Evolutionary conservation across 176 grass and related monocot genomes (phyloP).

Genomic region (Bonia amplexicaulis): DNA sequence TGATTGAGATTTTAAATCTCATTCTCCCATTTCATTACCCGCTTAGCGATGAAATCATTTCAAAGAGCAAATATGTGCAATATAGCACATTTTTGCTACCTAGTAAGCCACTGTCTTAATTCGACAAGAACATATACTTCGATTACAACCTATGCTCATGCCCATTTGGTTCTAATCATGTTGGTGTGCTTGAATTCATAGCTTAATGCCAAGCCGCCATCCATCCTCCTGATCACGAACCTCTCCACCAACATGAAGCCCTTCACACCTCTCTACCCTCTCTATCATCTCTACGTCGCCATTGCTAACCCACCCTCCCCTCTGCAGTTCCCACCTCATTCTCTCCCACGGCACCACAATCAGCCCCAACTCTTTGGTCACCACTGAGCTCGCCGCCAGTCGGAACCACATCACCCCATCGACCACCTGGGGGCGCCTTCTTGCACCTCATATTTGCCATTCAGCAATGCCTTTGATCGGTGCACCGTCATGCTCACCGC

Average conservation of each 20-base stretch:
- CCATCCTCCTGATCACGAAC: constrained; percentile 36
- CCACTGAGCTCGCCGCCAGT: background rate
- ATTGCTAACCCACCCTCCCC: constrained; percentile 16
- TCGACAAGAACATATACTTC: background rate
- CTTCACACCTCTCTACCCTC: background rate
- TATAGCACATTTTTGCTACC: too few species aligned
- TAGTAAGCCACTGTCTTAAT: background rate
- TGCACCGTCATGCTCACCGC: background rate
- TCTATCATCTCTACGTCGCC: background rate
- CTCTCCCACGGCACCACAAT: constrained; percentile 39
- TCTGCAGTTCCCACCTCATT: constrained; percentile 36
- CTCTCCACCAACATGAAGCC: constrained; percentile 34
- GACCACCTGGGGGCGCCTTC: background rate
- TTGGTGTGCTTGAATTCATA: constrained; percentile 39
- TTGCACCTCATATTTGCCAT: background rate
- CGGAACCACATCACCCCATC: background rate
- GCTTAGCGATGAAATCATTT: too few species aligned
- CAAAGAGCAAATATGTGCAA: too few species aligned
- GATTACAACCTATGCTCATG: background rate
- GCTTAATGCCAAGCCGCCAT: constrained; percentile 24
- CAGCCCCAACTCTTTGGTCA: background rate
- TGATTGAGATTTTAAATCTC: too few species aligned
- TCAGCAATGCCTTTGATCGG: too few species aligned
- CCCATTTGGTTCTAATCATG: constrained; percentile 27
- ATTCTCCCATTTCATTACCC: too few species aligned